Percentiles rank a stretch among this genome's conserved stretches.
These are phyloP conservation scores for Xylariales sp. DNA, from an alignment of 2,329 filamentous ascomycete genomes.

Conservation along the genomic window DNA sequence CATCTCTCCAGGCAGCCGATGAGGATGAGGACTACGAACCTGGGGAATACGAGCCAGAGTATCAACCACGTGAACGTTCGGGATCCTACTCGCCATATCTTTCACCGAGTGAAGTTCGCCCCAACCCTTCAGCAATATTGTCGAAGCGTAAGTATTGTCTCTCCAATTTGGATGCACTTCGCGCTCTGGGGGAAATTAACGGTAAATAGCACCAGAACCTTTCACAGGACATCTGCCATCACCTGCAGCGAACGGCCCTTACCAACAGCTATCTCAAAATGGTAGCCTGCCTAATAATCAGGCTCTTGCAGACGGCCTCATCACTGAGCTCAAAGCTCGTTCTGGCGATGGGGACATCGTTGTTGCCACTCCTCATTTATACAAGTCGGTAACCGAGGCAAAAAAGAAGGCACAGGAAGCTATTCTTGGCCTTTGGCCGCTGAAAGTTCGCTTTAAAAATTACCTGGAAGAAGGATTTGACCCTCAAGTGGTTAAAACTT, in stretches of 20 bases:
- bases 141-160: slow-evolving; percentile 17
- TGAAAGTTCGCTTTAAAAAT: slow-evolving; percentile 70
- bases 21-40: slow-evolving; percentile 18
- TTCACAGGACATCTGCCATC: no score
- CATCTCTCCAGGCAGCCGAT: slow-evolving; percentile 13
- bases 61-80: slow-evolving; percentile 37
- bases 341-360: no score
- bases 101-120: slow-evolving; percentile 42
- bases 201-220: no score
- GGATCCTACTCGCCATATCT: slow-evolving; percentile 50
- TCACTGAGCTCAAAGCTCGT: no score
- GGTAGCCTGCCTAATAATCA: no score
- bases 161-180: no score
- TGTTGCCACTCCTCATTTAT: slow-evolving; percentile 7
- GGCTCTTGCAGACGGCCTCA: no score
- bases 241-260: no score
- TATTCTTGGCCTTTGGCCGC: slow-evolving; percentile 57
- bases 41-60: slow-evolving; percentile 20
- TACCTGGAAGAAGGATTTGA: slow-evolving; percentile 72
- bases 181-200: no score
- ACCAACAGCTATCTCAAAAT: no score
- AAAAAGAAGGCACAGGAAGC: slow-evolving; percentile 61
- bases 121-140: no score
- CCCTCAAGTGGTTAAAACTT: slow-evolving; percentile 51
- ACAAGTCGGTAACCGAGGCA: slow-evolving; percentile 32